These are phyloP conservation scores for Leccinum huronense DNA, from an alignment of 1,284 basidiomycete genomes.

Conservation along the genomic window DNA sequence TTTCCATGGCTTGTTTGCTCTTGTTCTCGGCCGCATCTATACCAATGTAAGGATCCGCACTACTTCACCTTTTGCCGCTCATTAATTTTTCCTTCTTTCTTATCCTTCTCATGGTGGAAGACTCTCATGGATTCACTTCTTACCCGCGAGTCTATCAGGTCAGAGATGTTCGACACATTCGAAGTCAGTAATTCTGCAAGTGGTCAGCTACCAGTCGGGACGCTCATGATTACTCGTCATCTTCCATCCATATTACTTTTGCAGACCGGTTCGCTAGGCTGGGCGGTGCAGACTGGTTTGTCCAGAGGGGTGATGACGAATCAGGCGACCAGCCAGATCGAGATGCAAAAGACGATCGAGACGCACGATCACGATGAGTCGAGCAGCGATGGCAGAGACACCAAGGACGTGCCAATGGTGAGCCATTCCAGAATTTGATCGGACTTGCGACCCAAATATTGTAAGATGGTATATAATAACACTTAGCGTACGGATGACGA, in stretches of 20 bases:
- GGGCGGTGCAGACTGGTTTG: background rate
- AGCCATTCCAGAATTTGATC: background rate
- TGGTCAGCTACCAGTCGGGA: background rate
- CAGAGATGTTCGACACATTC: background rate
- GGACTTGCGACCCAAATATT: background rate
- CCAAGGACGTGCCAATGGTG: background rate
- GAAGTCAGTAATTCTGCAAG: background rate
- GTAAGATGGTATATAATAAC: no score
- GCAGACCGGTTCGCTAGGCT: background rate
- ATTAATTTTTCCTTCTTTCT: background rate
- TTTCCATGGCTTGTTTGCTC: background rate
- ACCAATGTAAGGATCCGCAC: background rate
- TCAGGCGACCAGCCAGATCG: background rate
- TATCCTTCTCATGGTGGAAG: background rate
- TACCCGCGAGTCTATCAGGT: background rate
- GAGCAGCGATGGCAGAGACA: background rate
- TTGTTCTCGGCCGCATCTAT: background rate
- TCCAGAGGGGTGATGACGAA: background rate
- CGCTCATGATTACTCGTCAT: background rate
- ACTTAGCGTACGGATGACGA: no score
- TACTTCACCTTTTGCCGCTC: background rate
- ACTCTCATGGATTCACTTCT: background rate
- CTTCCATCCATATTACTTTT: background rate
- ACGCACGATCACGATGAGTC: background rate
- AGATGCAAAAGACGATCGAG: background rate